Percentiles rank a stretch among this genome's conserved stretches.
These are phyloP conservation scores for Phytophthora tentaculata DNA, from an alignment of 352 stramenopile species.

Conservation along the genomic window DNA sequence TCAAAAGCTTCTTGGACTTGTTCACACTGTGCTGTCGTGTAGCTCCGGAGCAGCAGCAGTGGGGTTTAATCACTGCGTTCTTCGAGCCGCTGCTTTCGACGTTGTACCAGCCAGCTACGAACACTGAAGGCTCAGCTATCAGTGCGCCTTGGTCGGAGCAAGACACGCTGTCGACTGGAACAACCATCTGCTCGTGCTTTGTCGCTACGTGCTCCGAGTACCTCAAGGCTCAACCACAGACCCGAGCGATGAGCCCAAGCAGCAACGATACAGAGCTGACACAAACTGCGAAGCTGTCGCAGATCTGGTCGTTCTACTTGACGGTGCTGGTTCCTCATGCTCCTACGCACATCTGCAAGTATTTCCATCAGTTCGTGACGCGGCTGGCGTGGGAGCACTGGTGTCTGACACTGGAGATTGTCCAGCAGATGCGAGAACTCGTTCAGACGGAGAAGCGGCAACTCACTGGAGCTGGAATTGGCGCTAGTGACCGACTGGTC, in stretches of 20 bases:
- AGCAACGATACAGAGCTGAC: slow-evolving; percentile 30
- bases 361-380: slow-evolving; percentile 83
- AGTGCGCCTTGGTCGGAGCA: slow-evolving; percentile 74
- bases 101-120: slow-evolving; percentile 78
- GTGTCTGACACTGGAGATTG: slow-evolving; percentile 80
- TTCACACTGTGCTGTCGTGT: slow-evolving; percentile 75
- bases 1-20: slow-evolving; percentile 83
- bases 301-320: slow-evolving; percentile 86
- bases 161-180: slow-evolving; percentile 76
- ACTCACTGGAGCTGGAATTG: slow-evolving; percentile 34
- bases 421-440: slow-evolving; percentile 86
- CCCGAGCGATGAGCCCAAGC: not conserved
- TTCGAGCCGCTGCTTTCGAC: slow-evolving; percentile 85
- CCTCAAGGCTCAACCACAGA: slow-evolving; percentile 41
- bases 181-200: slow-evolving; percentile 81
- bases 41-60: slow-evolving; percentile 65
- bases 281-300: slow-evolving; percentile 61
- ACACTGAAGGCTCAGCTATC: slow-evolving; percentile 70
- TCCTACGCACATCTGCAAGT: slow-evolving; percentile 79
- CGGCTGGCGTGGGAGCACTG: slow-evolving; percentile 85
- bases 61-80: slow-evolving; percentile 69
- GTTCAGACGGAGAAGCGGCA: slow-evolving; percentile 71
- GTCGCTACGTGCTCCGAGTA: slow-evolving; percentile 79
- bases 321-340: slow-evolving; percentile 76
- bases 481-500: slow-evolving; percentile 27